Conservation (phyloP, 805 yeast genomes). For the Candida pseudoglaebosa region DNA sequence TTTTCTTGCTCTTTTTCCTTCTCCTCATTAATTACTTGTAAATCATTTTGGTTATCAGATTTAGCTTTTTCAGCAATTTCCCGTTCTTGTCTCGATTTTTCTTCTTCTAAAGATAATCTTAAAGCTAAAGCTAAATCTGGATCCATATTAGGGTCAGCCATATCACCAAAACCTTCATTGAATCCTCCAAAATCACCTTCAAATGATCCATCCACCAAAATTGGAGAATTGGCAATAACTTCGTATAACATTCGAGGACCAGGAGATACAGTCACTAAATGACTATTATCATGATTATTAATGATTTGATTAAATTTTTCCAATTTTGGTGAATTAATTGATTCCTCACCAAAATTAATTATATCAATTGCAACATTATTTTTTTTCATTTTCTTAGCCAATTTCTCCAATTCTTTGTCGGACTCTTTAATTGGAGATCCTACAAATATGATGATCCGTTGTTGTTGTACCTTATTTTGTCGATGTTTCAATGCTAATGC, state of each 20-base stretch:
- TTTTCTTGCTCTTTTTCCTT: conserved; percentile 14
- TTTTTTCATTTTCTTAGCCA: conserved; percentile 91
- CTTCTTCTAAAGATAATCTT: conserved; percentile 92
- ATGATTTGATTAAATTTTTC: conserved; percentile 74
- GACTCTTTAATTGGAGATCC: conserved; percentile 78
- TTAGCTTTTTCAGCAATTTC: conserved; percentile 41
- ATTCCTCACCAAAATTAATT: conserved; percentile 88
- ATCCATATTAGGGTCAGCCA: conserved; percentile 81
- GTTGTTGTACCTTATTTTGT: conserved; percentile 88
- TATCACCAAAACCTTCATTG: conserved; percentile 39
- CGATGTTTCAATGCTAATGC: conserved; percentile 89
- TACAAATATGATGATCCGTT: conserved; percentile 83
- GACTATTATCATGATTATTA: conserved; percentile 73
- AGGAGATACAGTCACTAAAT: conserved; percentile 81
- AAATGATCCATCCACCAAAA: conserved; percentile 64
- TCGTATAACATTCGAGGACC: conserved; percentile 84
- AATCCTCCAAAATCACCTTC: conserved; percentile 46
- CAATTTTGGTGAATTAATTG: conserved; percentile 67
- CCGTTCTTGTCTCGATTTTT: conserved; percentile 85
- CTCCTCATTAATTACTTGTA: conserved; percentile 31
- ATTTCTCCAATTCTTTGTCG: conserved; percentile 67
- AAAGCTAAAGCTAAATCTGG: conserved; percentile 96
- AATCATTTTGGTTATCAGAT: conserved; percentile 15
- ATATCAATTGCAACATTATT: conserved; percentile 87
- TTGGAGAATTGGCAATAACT: conserved; percentile 70